A percentile compares a stretch with the other conserved stretches of the same genome.
Evolutionary conservation across 108 stramenopile species (phyloP).

Genomic region (Chaetoceros muelleri): DNA sequence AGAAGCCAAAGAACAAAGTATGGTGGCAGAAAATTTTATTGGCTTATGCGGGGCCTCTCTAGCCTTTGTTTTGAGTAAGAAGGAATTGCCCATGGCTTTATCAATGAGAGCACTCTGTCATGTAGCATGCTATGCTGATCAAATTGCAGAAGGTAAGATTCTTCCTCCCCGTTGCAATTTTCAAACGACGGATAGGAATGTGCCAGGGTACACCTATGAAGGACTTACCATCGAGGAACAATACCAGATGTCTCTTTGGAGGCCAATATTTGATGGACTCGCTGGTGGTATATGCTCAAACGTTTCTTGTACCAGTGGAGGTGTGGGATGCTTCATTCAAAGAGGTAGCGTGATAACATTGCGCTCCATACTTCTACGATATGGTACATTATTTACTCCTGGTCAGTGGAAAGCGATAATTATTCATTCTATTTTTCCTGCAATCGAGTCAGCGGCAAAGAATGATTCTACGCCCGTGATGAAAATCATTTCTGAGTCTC

Average conservation of each 20-base stretch:
- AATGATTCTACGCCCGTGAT: conserved; percentile 49
- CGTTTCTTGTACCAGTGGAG: conserved; percentile 45
- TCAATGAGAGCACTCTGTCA: conserved; percentile 86
- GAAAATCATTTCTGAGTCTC: conserved; percentile 71
- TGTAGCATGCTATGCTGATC: conserved; percentile 78
- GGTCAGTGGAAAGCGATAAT: conserved; percentile 51
- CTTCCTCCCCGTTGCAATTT: conserved; percentile 45
- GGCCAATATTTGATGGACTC: conserved; percentile 74
- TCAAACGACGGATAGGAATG: conserved; percentile 29
- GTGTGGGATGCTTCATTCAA: conserved; percentile 73
- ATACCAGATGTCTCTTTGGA: conserved; percentile 78
- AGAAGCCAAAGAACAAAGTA: conserved; percentile 35
- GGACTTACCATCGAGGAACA: conserved; percentile 53
- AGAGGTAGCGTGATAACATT: conserved; percentile 70
- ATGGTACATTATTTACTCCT: conserved; percentile 52
- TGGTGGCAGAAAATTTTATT: conserved; percentile 79
- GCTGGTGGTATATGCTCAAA: conserved; percentile 52
- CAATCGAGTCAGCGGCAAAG: conserved; percentile 55
- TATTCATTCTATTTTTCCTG: conserved; percentile 47
- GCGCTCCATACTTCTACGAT: conserved; percentile 75
- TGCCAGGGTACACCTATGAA: conserved; percentile 56
- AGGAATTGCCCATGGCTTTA: conserved; percentile 54
- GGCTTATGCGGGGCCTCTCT: conserved; percentile 64
- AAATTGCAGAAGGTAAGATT: conserved; percentile 56
- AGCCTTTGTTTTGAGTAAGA: conserved; percentile 53